Evolutionary conservation across 2,329 filamentous ascomycete species (phyloP).

Genomic region (Corniculantispora saksenae): DNA sequence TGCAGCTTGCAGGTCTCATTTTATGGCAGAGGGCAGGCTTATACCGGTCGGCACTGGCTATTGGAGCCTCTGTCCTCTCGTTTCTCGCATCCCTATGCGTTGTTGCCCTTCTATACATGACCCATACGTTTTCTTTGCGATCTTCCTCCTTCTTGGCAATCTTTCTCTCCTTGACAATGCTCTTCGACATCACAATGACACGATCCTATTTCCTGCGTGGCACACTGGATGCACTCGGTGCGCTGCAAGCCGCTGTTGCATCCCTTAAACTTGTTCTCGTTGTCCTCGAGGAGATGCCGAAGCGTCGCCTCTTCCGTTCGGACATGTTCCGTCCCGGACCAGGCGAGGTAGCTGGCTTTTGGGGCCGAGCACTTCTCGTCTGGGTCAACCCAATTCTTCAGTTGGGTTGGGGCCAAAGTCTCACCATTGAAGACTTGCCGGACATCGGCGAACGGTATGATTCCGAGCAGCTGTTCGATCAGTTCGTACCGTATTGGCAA

Average conservation of each 20-base stretch:
- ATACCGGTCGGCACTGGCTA: not conserved
- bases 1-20: not conserved
- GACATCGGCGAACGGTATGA: not conserved
- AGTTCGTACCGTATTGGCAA: not conserved
- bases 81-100: not conserved
- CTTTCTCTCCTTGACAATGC: not conserved
- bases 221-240: not conserved
- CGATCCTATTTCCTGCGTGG: not conserved
- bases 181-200: not conserved
- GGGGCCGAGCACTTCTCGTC: conserved; percentile 5
- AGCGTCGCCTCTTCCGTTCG: not conserved
- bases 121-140: not conserved
- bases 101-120: not conserved
- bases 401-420: not conserved
- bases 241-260: not conserved
- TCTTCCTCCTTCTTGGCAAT: not conserved
- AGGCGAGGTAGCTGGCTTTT: conserved; percentile 20
- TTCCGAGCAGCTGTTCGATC: conserved; percentile 5
- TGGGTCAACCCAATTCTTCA: conserved; percentile 1
- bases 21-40: not conserved
- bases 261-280: not conserved
- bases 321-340: not conserved
- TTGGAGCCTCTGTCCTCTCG: not conserved
- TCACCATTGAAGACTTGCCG: not conserved
- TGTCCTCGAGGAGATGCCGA: conserved; percentile 2